Percentiles rank a stretch among this genome's conserved stretches.
Evolutionary conservation across 139 green algal species (phyloP).

Genomic region (Coelastrella sp.): DNA sequence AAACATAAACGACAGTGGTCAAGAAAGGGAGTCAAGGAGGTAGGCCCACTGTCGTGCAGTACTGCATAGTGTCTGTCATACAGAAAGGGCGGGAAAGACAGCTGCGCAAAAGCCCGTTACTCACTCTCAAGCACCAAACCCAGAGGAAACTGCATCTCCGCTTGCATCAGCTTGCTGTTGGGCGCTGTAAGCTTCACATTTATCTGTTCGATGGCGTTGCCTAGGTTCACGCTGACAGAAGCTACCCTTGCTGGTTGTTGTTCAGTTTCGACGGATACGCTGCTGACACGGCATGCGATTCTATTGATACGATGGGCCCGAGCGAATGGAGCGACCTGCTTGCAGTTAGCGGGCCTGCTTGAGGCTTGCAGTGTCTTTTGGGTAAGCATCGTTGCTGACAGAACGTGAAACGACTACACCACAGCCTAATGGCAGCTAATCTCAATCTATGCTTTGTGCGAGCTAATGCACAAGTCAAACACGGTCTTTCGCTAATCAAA

Average conservation of each 20-base stretch:
- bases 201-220: neutral
- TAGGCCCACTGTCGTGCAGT: neutral
- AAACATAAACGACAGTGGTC: neutral
- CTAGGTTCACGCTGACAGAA: slow-evolving; percentile 1
- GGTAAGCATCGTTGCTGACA: neutral
- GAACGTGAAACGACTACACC: neutral
- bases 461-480: neutral
- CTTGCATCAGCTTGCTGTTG: slow-evolving; percentile 13
- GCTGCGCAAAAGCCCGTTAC: neutral
- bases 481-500: too few species aligned
- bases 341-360: neutral
- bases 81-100: neutral
- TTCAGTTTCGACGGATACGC: neutral
- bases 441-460: neutral
- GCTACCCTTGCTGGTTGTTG: neutral
- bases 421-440: neutral
- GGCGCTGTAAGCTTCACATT: slow-evolving; percentile 12
- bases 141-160: slow-evolving; percentile 29
- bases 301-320: neutral
- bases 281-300: neutral
- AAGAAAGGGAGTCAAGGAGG: neutral
- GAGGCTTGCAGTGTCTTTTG: neutral
- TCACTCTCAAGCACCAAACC: slow-evolving; percentile 41
- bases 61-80: neutral
- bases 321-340: neutral